phyloP scores from a whole-genome alignment of 306 rosid genomes.

The Luffa acutangula region DNA sequence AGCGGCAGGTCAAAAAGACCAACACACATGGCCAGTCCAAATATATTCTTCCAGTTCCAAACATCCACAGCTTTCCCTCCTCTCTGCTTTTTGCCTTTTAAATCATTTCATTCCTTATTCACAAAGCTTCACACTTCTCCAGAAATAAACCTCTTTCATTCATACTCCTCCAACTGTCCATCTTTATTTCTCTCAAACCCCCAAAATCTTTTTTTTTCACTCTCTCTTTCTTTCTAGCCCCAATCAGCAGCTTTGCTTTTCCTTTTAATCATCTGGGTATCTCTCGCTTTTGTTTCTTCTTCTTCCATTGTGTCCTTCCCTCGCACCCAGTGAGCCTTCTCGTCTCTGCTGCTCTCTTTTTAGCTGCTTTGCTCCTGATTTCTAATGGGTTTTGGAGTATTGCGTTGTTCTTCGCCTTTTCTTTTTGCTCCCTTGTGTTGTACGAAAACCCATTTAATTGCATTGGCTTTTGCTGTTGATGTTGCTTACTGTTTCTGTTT shows the following conservation, averaged over 20 bases:
- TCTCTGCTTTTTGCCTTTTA: not conserved
- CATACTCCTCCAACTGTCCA: not conserved
- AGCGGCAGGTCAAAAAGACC: not conserved
- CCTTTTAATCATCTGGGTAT: not conserved
- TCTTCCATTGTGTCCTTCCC: not conserved
- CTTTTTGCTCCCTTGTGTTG: not conserved
- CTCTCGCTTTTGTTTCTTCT: not conserved
- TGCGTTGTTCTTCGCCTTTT: not conserved
- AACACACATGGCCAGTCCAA: not conserved
- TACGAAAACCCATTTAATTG: not conserved
- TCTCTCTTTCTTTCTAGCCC: too few relatives aligned
- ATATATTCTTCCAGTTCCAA: not conserved
- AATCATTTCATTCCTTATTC: not conserved
- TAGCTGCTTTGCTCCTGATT: not conserved
- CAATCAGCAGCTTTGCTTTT: not conserved
- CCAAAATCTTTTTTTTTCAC: not conserved
- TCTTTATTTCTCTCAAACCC: not conserved
- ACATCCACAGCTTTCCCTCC: not conserved
- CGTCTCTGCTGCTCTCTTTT: not conserved
- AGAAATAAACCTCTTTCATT: not conserved
- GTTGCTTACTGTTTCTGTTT: not conserved
- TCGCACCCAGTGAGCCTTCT: not conserved
- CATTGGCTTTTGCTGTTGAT: not conserved
- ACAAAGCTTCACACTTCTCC: not conserved
- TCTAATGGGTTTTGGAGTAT: not conserved